These are phyloP conservation scores for Globisporangium spinosum DNA, from an alignment of 352 stramenopile species.

Conservation along the genomic window DNA sequence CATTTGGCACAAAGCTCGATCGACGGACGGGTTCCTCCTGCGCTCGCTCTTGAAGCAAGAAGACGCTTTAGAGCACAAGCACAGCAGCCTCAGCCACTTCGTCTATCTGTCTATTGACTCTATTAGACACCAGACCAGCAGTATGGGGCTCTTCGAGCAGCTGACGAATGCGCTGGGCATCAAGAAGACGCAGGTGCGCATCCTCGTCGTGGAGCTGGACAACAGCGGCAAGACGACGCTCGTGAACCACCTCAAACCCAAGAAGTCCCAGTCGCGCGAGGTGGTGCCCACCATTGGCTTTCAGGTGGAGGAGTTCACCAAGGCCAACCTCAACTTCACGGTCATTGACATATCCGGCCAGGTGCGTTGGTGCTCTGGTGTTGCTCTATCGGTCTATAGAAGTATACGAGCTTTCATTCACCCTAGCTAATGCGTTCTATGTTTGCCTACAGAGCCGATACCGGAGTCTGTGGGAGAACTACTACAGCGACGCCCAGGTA, in stretches of 20 bases:
- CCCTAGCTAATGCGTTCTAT: neutral
- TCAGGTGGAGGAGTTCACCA: neutral
- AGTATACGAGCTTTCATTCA: neutral
- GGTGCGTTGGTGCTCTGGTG: too few relatives aligned
- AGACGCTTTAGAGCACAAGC: too few relatives aligned
- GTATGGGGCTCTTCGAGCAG: neutral
- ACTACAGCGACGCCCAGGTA: neutral
- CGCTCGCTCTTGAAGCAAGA: too few relatives aligned
- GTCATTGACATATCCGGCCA: neutral
- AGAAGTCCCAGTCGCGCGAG: conserved; percentile 45
- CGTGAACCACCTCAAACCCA: conserved; percentile 91
- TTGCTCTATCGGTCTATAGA: too few relatives aligned
- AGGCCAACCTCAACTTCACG: neutral
- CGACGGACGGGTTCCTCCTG: too few relatives aligned
- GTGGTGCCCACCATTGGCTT: neutral
- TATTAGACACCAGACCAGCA: neutral
- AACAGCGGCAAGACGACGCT: conserved; percentile 91
- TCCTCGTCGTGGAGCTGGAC: conserved; percentile 88
- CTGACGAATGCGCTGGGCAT: neutral
- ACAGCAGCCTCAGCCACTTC: neutral
- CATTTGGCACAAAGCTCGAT: too few relatives aligned
- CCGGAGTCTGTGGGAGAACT: neutral
- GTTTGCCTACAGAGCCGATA: neutral
- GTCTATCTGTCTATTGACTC: neutral
- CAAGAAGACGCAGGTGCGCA: conserved; percentile 50